Evolutionary conservation across 2,329 filamentous ascomycete species (phyloP), one percentile per base, ranked within the genome.

Genomic region (Diaporthe citriasiana): DNA sequence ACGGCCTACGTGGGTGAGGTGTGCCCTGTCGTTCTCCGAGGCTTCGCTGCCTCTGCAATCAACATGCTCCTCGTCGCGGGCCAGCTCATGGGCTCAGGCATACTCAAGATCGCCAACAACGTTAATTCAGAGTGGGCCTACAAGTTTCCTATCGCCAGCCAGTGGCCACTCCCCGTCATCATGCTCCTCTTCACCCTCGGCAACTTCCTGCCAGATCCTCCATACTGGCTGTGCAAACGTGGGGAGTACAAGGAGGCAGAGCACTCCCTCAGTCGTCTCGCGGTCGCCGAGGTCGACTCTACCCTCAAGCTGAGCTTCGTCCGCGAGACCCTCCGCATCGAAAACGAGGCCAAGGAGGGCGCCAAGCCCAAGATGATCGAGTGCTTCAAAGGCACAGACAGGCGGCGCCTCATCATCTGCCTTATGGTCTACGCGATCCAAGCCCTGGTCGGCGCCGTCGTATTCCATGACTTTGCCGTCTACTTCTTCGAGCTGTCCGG

Each of bases 1-100:
- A 78, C 79, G 1, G 79, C 81, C 10, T 82, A 81, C 66, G 78
- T 80, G 17, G 76, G 77, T 22, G 80, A 82, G 74, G 78, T 82
- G 5, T 79, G 78, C 6, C 80, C 81, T 5, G 74, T 82, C 12
- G 78, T 78, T 0, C 75, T 82, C 45, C 79, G 80, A 5, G 81
- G 81, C 9, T 78, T 81, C 47, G 77, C 77, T 4, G 77, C 80
- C 3, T 79, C 79, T 3, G 77, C 80, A 76, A 80, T 78, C 40
- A 82, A 82, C 60, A 74, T 82, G 22, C 77, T 78, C 17, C 80
- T 81, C 27, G 78, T 80, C 3, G 79, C 81, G 47, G 80, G 81
- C 12, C 80, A 81, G 47, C 75, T 84, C 17, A 78, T 83, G 40
- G 80, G 60, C 65, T 74, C 74, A 3, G 74, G 66, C 1, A 65